phyloP scores from a whole-genome alignment of 164 flowering plant species.

The Stephania japonica region DNA sequence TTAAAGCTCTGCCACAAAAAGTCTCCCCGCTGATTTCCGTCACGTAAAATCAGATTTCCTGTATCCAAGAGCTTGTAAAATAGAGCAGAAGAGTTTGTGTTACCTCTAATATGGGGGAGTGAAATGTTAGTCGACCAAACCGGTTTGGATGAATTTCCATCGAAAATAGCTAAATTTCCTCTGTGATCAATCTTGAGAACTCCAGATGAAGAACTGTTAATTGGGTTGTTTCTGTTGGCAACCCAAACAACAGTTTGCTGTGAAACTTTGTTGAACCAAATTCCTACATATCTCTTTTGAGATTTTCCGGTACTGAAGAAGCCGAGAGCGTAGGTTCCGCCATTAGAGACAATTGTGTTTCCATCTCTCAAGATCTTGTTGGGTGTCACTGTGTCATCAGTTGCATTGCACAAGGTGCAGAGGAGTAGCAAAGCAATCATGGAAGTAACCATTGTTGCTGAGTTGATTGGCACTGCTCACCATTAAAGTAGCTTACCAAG shows the following conservation, averaged over 20 bases:
- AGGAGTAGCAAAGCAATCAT: too few species aligned
- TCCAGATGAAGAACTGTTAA: slow-evolving; percentile 29
- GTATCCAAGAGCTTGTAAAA: slow-evolving; percentile 28
- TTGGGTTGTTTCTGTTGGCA: slow-evolving; percentile 44
- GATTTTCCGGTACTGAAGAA: slow-evolving; percentile 40
- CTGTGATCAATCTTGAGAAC: slow-evolving; percentile 17
- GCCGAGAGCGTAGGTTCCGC: slow-evolving; percentile 29
- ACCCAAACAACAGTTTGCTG: slow-evolving; percentile 42
- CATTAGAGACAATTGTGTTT: slow-evolving; percentile 27
- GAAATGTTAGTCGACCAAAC: slow-evolving; percentile 32
- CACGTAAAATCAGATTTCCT: slow-evolving; percentile 39
- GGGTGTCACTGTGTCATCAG: neutral
- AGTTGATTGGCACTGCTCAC: too few species aligned
- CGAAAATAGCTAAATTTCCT: slow-evolving; percentile 16
- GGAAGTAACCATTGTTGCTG: too few species aligned
- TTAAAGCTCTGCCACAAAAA: neutral
- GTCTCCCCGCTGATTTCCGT: neutral
- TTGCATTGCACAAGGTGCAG: too few species aligned
- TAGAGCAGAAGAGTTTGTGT: slow-evolving; percentile 9
- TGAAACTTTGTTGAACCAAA: slow-evolving; percentile 36
- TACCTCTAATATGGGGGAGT: neutral
- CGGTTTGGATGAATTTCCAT: slow-evolving; percentile 12
- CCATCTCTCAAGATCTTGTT: slow-evolving; percentile 16
- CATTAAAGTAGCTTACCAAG: too few species aligned
- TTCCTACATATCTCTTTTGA: slow-evolving; percentile 32